Base-by-base conservation (phyloP, 495 filamentous ascomycete species). In the Astrocystis sublimbata region DNA sequence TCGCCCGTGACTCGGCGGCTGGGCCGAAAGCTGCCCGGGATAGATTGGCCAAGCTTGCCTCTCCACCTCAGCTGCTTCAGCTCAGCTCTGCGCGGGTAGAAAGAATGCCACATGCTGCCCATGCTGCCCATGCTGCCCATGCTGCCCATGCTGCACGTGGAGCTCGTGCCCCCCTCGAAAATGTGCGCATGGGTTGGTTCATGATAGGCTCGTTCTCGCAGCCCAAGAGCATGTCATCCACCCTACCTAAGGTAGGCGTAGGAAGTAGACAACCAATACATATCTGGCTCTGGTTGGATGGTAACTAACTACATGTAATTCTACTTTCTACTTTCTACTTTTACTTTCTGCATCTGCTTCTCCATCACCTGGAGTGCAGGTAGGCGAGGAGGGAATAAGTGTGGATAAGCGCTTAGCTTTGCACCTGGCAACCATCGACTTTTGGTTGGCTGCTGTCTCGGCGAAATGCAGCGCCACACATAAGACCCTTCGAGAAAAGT, bases 401-500 rank as follows among this genome's bases (percentile, higher is more conserved):
- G 46, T n/a, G 31, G 31, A 35, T 52, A 35, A 12, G 49, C 49
- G 30, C 49, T 26, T n/a, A 23, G 9, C 13, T 26, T 28, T 31
- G 24, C 8, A 30, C 26, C 28, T 33, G 6, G 6, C 6, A 6
- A 13, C 33, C 6, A 36, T 6, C 19, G 30, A 10, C n/a, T 10
- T 52, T 52, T 52, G 49, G 49, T 52, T 52, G 49, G 46, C 36
- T 42, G 23, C 30, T 30, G 3, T 52, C 40, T 57, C 54, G 54
- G 54, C 54, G 54, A n/a, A 56, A 56, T 56, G n/a, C 53, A 43
- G 38, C 53, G 53, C 53, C 53, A 56, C 53, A 42, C 53, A 42
- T 7, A 10, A 5, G 23, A 40, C 28, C 35, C 52, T 33, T 15
- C 28, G 38, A 33, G 15, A 15, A 57, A 41, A 28, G 33, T 2